Evolutionary conservation across 169 alveolate species (phyloP), one percentile per base, ranked within the genome.

Genomic region (Toxoplasma gondii): DNA sequence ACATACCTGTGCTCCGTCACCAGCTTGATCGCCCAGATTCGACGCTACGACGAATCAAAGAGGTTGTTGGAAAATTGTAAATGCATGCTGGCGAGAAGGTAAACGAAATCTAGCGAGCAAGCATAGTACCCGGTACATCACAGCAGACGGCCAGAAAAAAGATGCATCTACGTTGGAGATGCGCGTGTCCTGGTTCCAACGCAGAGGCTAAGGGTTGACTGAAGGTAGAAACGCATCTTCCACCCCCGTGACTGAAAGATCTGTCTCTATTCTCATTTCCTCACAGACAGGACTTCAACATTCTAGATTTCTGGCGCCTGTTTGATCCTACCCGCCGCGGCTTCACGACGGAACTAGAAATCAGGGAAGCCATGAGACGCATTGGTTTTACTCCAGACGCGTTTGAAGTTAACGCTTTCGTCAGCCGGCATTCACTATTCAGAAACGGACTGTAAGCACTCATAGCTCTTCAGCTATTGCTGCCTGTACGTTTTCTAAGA

Each of bases 301-400:
- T 87, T 38, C 74, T 93, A 41, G 93, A 93, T 34, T 93, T 93
- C 74, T 93, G 95, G 95, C 91, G 93, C 39, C 93, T 93, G 0
- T 93, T 93, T 31, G 95, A 93, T 91, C 91, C 93, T 0, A 83
- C 49, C 41, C 90, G 95, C n/a, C 91, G 95, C 69, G 95, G 95
- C 19, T 93, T 81, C 82, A 91, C 95, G 36, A 93, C 95, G 53
- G 95, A 83, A 17, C 17, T 29, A 69, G 84, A 93, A 54, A 53
- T 93, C n/a, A 67, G 53, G 17, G 86, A 88, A 22, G 95, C 95
- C 91, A 82, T 82, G 90, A 24, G 67, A 36, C 90, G 90, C 54
- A 27, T 82, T 10, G 90, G 90, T 38, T 82, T 41, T 29, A 10
- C 54, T 36, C 90, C 90, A 31, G 90, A 39, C 5, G 43, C 34